These are phyloP conservation scores for Dendrobium chrysotoxum DNA, from an alignment of 106 monocot genomes.

Conservation along the genomic window DNA sequence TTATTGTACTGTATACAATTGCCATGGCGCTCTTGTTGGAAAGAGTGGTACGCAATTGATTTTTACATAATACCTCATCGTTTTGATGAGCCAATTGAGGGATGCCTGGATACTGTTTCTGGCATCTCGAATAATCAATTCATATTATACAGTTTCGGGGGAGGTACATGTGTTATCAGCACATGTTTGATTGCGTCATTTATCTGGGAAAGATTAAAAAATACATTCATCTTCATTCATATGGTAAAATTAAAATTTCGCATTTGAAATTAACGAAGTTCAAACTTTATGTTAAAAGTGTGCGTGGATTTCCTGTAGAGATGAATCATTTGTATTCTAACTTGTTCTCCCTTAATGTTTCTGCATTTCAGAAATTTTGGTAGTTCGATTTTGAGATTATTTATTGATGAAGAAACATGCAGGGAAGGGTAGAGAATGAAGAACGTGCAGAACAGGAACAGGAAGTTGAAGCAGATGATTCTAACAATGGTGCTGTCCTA, in stretches of 20 bases:
- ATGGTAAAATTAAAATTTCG: background rate
- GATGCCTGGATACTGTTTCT: too few species aligned
- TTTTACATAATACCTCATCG: too few species aligned
- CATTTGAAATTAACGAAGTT: background rate
- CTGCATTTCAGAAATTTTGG: background rate
- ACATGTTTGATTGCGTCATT: background rate
- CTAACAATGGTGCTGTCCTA: constrained; percentile 47
- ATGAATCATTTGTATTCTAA: background rate
- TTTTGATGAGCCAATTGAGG: too few species aligned
- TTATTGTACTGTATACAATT: too few species aligned
- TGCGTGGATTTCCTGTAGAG: background rate
- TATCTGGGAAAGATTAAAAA: background rate
- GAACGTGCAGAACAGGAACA: constrained; percentile 36
- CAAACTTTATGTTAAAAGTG: background rate
- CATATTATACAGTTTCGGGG: too few species aligned
- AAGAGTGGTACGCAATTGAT: too few species aligned
- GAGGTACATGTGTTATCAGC: background rate
- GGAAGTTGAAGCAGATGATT: constrained; percentile 61
- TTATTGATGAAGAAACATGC: constrained; percentile 1
- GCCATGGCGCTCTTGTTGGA: too few species aligned
- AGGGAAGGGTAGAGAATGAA: constrained; percentile 27
- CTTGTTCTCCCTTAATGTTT: background rate
- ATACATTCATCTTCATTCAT: background rate
- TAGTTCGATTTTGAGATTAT: background rate
- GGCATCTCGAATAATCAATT: too few species aligned